Conservation (phyloP, 2,329 filamentous ascomycete genomes). For the Cladosporium austrohemisphaericum region DNA sequence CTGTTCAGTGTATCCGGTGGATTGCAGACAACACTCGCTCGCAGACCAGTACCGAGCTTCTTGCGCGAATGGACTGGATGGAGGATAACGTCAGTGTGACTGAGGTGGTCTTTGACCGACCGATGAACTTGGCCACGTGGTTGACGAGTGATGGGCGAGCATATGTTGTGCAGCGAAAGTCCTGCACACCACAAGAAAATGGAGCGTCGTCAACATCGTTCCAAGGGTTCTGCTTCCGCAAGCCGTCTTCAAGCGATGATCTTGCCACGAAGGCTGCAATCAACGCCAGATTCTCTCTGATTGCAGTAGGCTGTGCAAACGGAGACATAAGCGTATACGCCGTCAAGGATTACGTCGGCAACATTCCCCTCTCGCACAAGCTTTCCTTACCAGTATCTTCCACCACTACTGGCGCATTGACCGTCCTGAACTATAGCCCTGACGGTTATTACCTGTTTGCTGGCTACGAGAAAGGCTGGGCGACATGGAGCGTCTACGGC, state of each 20-base stretch:
- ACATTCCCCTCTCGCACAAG: constrained; percentile 81
- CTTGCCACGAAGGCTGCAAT: constrained; percentile 73
- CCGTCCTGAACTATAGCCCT: constrained; percentile 78
- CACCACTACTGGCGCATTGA: constrained; percentile 65
- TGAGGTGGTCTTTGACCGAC: constrained; percentile 89
- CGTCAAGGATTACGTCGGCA: constrained; percentile 87
- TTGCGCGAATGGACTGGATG: constrained; percentile 83
- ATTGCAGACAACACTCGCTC: constrained; percentile 74
- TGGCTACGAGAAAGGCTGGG: constrained; percentile 89
- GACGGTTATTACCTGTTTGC: constrained; percentile 96
- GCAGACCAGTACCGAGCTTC: constrained; percentile 85
- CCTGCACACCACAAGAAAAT: constrained; percentile 38
- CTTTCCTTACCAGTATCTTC: constrained; percentile 67
- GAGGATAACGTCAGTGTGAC: constrained; percentile 70
- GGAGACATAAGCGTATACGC: constrained; percentile 85
- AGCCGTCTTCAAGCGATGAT: constrained; percentile 57
- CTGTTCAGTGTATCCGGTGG: constrained; percentile 97
- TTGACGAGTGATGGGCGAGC: constrained; percentile 81
- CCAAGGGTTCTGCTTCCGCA: constrained; percentile 86
- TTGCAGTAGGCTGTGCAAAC: constrained; percentile 78
- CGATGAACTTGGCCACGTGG: constrained; percentile 95
- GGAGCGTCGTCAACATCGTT: constrained; percentile 70
- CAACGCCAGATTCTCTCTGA: constrained; percentile 90
- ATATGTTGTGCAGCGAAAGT: constrained; percentile 78
- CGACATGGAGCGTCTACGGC: constrained; percentile 95